Evolutionary conservation across 352 stramenopile genomes (phyloP), one percentile per base, ranked within the genome.

Genomic region (Lagenidium giganteum): DNA sequence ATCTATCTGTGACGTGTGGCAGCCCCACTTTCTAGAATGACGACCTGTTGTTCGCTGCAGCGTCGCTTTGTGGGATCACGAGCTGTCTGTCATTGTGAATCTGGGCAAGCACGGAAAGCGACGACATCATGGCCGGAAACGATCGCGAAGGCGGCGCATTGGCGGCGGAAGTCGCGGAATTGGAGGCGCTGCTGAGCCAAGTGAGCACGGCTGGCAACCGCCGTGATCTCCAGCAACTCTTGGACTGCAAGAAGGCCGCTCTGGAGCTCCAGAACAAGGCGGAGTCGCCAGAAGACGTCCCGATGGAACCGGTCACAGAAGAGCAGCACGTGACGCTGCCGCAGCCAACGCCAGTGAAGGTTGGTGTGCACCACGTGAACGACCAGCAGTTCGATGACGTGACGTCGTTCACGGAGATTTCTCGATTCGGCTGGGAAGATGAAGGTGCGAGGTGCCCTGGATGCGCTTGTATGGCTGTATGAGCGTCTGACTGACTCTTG

Each of bases 361-460:
- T 65, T 1, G 45, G 20, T 27, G 35, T 61, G 7, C 51, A 66
- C 5, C 55, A 50, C 16, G 51, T 54, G 13, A 53, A 57, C 31
- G 16, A 21, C 9, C 32, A 44, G 8, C 48, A 48, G 5, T 21
- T 44, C 0, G 63, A 66, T 8, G 74, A 93, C 16, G 25, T 70
- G n/a, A 64, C 59, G 22, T 57, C 67, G 23, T 94, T 84, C 60
- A 87, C 69, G n/a, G 80, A 92, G 51, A 90, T 92, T 44, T 83
- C 72, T 22, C 78, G 76, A 7, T 94, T 94, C 47, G 77, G 80
- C 14, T 94, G 82, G 82, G 82, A 94, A 44, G 79, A 94, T 47
- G 82, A 94, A 40, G 79, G 66, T 76, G 17, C 8, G 3, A 26
- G 40, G 14, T 17, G 37, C 5, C 8, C 26, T 18, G 24, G 12